Conservation (phyloP, 1,139 yeast species). For the Pichia sp. region DNA sequence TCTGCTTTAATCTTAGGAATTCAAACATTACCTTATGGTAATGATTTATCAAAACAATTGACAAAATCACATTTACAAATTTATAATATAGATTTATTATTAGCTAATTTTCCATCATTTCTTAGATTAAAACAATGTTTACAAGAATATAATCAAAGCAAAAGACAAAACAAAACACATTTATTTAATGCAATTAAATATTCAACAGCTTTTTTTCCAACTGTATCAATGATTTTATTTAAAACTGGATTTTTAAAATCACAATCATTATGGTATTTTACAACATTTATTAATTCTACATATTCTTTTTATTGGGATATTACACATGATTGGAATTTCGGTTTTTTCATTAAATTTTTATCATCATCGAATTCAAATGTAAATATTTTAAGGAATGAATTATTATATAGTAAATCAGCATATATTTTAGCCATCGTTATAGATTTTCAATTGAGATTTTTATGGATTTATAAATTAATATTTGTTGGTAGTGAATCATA, state of each 20-base stretch:
- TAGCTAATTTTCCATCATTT: slow-evolving; percentile 53
- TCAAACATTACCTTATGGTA: slow-evolving; percentile 27
- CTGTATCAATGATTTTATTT: slow-evolving; percentile 41
- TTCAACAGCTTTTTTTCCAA: slow-evolving; percentile 58
- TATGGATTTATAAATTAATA: slow-evolving; percentile 59
- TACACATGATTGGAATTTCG: slow-evolving; percentile 80
- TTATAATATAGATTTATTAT: slow-evolving; percentile 40
- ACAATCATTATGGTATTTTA: slow-evolving; percentile 42
- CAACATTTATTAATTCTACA: slow-evolving; percentile 56
- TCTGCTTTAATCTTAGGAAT: slow-evolving; percentile 38
- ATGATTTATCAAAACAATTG: slow-evolving; percentile 17
- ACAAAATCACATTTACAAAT: slow-evolving; percentile 23
- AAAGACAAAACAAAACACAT: slow-evolving; percentile 44
- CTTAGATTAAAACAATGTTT: slow-evolving; percentile 79
- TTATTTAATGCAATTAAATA: slow-evolving; percentile 71
- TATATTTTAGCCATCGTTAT: slow-evolving; percentile 51
- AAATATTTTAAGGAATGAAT: slow-evolving; percentile 22
- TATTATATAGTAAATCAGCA: slow-evolving; percentile 31
- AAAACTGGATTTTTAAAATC: slow-evolving; percentile 21
- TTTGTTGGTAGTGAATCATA: slow-evolving; percentile 15
- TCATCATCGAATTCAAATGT: slow-evolving; percentile 11
- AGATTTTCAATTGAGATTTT: slow-evolving; percentile 61
- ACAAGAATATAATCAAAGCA: slow-evolving; percentile 52
- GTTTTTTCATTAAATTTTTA: slow-evolving; percentile 38
- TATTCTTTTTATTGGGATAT: slow-evolving; percentile 88